Percentiles rank a stretch among this genome's conserved stretches.
These are phyloP conservation scores for Besnoitia besnoiti DNA, from an alignment of 169 alveolate species.

Conservation along the genomic window DNA sequence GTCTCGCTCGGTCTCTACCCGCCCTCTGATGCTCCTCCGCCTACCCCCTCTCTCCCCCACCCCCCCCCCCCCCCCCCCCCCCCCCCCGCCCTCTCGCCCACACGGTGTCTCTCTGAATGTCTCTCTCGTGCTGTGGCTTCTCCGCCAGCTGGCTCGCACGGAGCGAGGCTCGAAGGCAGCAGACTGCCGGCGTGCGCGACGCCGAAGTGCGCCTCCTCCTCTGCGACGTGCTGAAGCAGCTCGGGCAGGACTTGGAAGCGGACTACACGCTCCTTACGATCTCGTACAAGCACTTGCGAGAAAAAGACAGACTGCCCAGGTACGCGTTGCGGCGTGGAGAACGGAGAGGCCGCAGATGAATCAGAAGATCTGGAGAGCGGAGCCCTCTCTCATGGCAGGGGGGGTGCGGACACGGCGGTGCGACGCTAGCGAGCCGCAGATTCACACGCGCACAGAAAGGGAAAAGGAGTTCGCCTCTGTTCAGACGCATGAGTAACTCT, in stretches of 20 bases:
- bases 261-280: constrained; percentile 47
- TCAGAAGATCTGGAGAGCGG: too few relatives aligned
- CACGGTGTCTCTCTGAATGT: not conserved
- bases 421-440: too few relatives aligned
- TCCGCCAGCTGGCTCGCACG: constrained; percentile 3
- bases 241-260: constrained; percentile 36
- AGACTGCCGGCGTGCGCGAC: constrained; percentile 51
- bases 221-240: constrained; percentile 26
- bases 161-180: not conserved
- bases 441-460: too few relatives aligned
- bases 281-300: constrained; percentile 43
- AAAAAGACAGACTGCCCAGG: constrained; percentile 42
- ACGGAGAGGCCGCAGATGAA: too few relatives aligned
- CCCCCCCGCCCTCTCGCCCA: not conserved
- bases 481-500: too few relatives aligned
- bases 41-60: not conserved
- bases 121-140: not conserved
- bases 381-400: too few relatives aligned
- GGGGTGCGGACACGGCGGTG: too few relatives aligned
- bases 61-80: not conserved
- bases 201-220: constrained; percentile 53
- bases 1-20: not conserved
- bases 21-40: not conserved
- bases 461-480: too few relatives aligned
- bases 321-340: not conserved